A percentile compares a stretch with the other conserved stretches of the same genome.
Conservation (phyloP, 1,139 yeast species). For the Debaryomyces coudertii region DNA sequence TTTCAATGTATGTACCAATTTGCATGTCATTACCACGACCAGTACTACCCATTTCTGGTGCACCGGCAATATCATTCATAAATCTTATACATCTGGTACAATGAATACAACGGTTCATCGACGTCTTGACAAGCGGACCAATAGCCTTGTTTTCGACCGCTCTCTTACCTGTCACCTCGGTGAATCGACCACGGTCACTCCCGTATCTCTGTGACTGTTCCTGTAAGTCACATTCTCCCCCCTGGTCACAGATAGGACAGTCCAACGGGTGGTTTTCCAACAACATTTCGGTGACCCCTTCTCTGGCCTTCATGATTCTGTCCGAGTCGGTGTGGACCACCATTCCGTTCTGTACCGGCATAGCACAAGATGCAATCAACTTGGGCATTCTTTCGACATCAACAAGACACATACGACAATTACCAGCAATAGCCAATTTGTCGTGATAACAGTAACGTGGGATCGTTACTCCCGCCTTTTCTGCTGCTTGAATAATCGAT, state of each 20-base stretch:
- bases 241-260: slow-evolving; percentile 93
- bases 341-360: slow-evolving; percentile 91
- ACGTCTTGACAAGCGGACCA: slow-evolving; percentile 87
- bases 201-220: slow-evolving; percentile 88
- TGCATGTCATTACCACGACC: slow-evolving; percentile 94
- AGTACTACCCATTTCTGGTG: slow-evolving; percentile 85
- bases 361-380: slow-evolving; percentile 88
- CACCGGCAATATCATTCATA: slow-evolving; percentile 90
- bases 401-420: slow-evolving; percentile 92
- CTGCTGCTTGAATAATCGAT: slow-evolving; percentile 89
- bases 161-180: slow-evolving; percentile 81
- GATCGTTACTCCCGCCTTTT: slow-evolving; percentile 83
- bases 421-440: slow-evolving; percentile 90
- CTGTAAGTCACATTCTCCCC: slow-evolving; percentile 93
- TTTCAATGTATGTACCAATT: slow-evolving; percentile 86
- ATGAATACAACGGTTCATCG: slow-evolving; percentile 93
- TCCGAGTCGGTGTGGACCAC: slow-evolving; percentile 82
- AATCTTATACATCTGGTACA: slow-evolving; percentile 92
- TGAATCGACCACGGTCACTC: slow-evolving; percentile 82
- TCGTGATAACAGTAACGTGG: slow-evolving; percentile 94
- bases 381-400: slow-evolving; percentile 91
- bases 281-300: slow-evolving; percentile 88
- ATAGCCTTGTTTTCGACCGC: slow-evolving; percentile 90
- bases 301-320: slow-evolving; percentile 82
- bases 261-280: slow-evolving; percentile 90